Evolutionary conservation across 2,329 filamentous ascomycete species (phyloP), one percentile per base, ranked within the genome.

Genomic region (Epichloe baconii): DNA sequence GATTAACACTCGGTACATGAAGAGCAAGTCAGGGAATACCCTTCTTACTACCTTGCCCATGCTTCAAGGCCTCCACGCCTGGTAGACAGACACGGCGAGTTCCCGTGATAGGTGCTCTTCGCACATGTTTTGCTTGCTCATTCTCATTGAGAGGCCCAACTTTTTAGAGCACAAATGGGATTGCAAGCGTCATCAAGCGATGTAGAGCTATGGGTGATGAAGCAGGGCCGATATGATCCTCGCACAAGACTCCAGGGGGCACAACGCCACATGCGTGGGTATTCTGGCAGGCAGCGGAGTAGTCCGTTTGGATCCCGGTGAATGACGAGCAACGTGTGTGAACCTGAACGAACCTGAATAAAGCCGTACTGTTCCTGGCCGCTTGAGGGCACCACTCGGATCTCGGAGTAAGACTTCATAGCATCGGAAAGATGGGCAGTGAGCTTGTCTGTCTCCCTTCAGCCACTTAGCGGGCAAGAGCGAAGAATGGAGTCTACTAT

Each of bases 151-250:
- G 5, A 15, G 31, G 17, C 43, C 12, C 42, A 11, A 17, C 21
- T 15, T 38, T 31, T 1, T 31, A 10, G 34, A 21, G 23, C 15
- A 19, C 36, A 6, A 19, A 15, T 37, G 17, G 23, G 1, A 40
- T 43, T 35, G 38, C 5, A 48, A 41, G 52, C 52, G 40, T 51
- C 52, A 48, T 48, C 35, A 53, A 51, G 52, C 52, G 52, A 53
- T 21, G 21, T 35, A 36, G 40, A 44, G 38, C 41, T 19, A 48
- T 37, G 21, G 19, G 15, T 38, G 45, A 48, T 17, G 42, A 51
- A 43, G 45, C 48, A 53, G 52, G 52, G 40, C 52, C 52, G 52
- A 53, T 51, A 48, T 44, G 5, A 31, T 48, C 41, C 40, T 53
- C 46, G 49, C 46, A 53, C 52, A 53, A 51, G 44, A 40, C 15